These are phyloP conservation scores for Fusarium coffeatum DNA, from an alignment of 2,329 filamentous ascomycete species.

Conservation along the genomic window DNA sequence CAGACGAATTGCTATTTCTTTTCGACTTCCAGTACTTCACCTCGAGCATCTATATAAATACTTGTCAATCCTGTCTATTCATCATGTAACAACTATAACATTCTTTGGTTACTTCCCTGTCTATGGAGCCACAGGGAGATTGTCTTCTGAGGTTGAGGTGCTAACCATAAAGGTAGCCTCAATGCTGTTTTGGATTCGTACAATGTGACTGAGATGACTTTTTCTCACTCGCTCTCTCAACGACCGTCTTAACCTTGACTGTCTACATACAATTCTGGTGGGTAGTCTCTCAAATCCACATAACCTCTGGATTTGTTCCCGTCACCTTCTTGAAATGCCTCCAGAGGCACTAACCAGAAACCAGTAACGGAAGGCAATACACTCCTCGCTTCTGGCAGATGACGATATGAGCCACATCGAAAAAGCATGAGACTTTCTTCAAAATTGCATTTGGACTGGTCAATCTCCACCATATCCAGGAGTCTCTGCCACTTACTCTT, in stretches of 20 bases:
- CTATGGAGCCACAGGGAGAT: not conserved
- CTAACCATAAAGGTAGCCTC: not conserved
- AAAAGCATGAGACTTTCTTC: too few relatives aligned
- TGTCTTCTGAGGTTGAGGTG: not conserved
- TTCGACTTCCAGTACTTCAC: accelerated
- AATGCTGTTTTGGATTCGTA: too few relatives aligned
- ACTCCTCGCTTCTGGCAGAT: too few relatives aligned
- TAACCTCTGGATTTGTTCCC: accelerated
- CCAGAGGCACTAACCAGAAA: not conserved
- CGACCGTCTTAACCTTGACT: not conserved
- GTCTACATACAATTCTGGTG: not conserved
- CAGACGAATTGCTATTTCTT: not conserved
- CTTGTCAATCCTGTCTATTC: not conserved
- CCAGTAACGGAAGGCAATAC: not conserved
- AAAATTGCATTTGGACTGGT: too few relatives aligned
- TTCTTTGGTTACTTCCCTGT: too few relatives aligned
- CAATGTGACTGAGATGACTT: too few relatives aligned
- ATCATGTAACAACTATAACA: not conserved
- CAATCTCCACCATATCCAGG: too few relatives aligned
- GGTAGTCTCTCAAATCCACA: not conserved
- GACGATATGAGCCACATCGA: accelerated
- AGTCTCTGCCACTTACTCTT: too few relatives aligned
- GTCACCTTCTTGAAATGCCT: not conserved
- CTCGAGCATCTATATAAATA: accelerated
- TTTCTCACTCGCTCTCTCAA: too few relatives aligned